These are phyloP conservation scores for Hyaloscypha bicolor DNA, from an alignment of 495 filamentous ascomycete genomes.

Conservation along the genomic window DNA sequence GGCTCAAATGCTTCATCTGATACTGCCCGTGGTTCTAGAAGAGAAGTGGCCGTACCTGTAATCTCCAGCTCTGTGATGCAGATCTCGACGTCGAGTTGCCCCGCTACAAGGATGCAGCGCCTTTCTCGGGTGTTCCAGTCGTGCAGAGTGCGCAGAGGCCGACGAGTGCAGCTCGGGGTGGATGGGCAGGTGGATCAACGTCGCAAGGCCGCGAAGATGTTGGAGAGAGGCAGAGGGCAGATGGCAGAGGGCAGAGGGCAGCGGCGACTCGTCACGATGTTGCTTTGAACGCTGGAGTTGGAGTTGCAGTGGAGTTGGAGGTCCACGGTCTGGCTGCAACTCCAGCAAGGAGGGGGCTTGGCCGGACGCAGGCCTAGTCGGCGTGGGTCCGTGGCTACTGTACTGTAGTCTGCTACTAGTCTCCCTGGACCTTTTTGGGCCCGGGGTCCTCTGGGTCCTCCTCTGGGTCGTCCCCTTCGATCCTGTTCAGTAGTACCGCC, in stretches of 20 bases:
- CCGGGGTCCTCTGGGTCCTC: not conserved
- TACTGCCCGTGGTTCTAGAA: not conserved
- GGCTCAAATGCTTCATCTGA: constrained; percentile 9
- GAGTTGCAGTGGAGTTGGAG: constrained; percentile 5
- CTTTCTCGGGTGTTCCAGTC: constrained; percentile 13
- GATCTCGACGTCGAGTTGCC: constrained; percentile 15
- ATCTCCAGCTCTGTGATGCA: constrained; percentile 21
- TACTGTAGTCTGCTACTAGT: too few relatives aligned
- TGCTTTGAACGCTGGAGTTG: constrained; percentile 16
- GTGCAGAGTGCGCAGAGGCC: constrained; percentile 6
- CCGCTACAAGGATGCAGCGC: constrained; percentile 30
- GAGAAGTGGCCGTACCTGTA: constrained; percentile 25
- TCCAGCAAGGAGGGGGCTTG: not conserved
- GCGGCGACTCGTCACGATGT: constrained; percentile 17
- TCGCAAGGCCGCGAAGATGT: not conserved
- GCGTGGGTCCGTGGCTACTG: not conserved
- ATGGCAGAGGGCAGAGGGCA: not conserved
- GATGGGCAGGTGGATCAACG: constrained; percentile 6
- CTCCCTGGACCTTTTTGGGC: not conserved
- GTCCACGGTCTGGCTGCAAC: constrained; percentile 20
- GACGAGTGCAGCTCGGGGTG: not conserved
- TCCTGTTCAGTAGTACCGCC: not conserved
- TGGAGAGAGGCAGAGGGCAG: not conserved
- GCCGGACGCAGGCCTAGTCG: not conserved
- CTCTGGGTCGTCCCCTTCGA: constrained; percentile 21